Conservation (phyloP, 495 filamentous ascomycete genomes). For the Xanthoparmelia taractica region DNA sequence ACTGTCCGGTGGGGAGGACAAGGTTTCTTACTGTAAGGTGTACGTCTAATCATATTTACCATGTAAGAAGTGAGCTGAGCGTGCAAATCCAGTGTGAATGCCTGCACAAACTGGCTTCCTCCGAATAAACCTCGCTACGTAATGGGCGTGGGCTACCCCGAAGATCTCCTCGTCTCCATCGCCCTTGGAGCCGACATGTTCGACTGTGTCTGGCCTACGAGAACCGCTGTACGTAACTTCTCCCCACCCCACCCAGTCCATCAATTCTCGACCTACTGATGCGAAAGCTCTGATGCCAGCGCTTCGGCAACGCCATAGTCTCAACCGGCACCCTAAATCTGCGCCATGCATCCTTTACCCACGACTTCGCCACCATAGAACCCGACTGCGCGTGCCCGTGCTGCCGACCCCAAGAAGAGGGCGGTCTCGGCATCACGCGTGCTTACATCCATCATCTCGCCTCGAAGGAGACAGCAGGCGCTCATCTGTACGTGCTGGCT, state of each 20-base stretch:
- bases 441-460: slow-evolving; percentile 88
- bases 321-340: slow-evolving; percentile 74
- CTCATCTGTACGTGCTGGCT: slow-evolving; percentile 57
- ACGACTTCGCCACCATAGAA: slow-evolving; percentile 78
- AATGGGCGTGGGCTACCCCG: slow-evolving; percentile 96
- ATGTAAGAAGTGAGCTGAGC: not conserved
- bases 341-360: slow-evolving; percentile 62
- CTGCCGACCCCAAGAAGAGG: slow-evolving; percentile 59
- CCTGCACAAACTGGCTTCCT: slow-evolving; percentile 77
- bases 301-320: slow-evolving; percentile 91
- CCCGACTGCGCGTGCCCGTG: slow-evolving; percentile 70
- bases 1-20: slow-evolving; percentile 75
- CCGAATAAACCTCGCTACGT: slow-evolving; percentile 92
- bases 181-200: slow-evolving; percentile 98
- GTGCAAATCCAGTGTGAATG: slow-evolving; percentile 52
- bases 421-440: slow-evolving; percentile 75
- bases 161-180: slow-evolving; percentile 84
- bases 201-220: slow-evolving; percentile 97
- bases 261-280: not conserved
- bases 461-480: slow-evolving; percentile 90
- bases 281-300: slow-evolving; percentile 33
- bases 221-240: slow-evolving; percentile 58
- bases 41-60: slow-evolving; percentile 26
- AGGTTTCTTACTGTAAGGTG: slow-evolving; percentile 56
- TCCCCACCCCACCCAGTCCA: not conserved